Evolutionary conservation across 306 rosid genomes (phyloP).

Genomic region (Biancaea sappan): DNA sequence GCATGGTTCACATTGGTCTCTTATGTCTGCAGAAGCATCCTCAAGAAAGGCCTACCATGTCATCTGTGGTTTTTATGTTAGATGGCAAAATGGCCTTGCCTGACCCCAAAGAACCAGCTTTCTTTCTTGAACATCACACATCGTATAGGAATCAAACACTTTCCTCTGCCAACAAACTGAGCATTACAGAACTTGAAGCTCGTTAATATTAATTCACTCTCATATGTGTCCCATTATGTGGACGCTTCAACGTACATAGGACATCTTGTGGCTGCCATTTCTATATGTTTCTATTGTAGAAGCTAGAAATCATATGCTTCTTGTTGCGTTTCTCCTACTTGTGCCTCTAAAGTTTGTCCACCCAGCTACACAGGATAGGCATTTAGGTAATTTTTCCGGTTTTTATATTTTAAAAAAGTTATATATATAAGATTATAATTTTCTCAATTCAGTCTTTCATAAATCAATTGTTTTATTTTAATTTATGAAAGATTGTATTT

Average conservation of each 20-base stretch:
- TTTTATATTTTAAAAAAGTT: too few species aligned
- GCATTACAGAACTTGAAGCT: conserved; percentile 28
- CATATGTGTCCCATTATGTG: too few species aligned
- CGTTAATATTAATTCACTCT: neutral
- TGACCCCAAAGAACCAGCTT: conserved; percentile 38
- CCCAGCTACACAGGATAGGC: too few species aligned
- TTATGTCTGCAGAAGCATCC: conserved; percentile 42
- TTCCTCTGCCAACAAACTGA: conserved; percentile 15
- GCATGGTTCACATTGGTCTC: conserved; percentile 44
- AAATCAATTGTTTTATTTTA: too few species aligned
- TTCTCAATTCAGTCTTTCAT: too few species aligned
- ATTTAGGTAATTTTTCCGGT: too few species aligned
- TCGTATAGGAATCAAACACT: conserved; percentile 14
- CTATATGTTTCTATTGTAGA: neutral
- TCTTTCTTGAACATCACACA: conserved; percentile 2
- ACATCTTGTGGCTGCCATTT: conserved; percentile 7
- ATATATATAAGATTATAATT: too few species aligned
- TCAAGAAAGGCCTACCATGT: conserved; percentile 47
- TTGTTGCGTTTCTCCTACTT: too few species aligned
- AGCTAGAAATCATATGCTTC: neutral
- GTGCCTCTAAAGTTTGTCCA: too few species aligned
- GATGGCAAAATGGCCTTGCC: conserved; percentile 29
- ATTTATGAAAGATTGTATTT: too few species aligned
- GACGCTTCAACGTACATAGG: neutral
- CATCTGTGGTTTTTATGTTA: conserved; percentile 46